phyloP scores from a whole-genome alignment of 352 stramenopile species.

The Phytophthora sp. region DNA sequence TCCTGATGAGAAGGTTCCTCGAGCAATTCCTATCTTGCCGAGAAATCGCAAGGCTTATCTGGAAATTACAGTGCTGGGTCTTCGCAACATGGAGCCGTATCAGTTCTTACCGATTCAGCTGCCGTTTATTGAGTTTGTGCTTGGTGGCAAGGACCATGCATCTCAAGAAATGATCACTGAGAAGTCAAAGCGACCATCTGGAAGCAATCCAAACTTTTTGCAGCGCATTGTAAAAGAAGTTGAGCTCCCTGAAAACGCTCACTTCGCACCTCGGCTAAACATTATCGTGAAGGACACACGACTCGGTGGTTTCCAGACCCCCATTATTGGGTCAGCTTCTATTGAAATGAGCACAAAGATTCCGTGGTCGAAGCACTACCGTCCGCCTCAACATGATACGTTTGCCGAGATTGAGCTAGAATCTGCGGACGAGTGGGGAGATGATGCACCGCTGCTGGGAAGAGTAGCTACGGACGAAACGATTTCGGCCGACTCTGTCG shows the following conservation, averaged over 20 bases:
- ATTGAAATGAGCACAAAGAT: conserved; percentile 89
- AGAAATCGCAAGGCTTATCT: conserved; percentile 76
- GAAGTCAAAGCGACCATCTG: conserved; percentile 80
- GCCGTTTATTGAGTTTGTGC: conserved; percentile 89
- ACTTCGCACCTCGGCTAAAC: conserved; percentile 90
- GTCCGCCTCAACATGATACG: conserved; percentile 63
- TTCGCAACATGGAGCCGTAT: conserved; percentile 90
- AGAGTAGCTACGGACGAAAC: conserved; percentile 30
- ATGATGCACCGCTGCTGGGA: conserved; percentile 61
- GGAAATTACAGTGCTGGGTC: conserved; percentile 85
- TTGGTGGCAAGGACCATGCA: conserved; percentile 82
- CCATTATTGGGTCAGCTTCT: conserved; percentile 83
- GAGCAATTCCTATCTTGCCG: conserved; percentile 59
- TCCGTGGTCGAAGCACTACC: conserved; percentile 82
- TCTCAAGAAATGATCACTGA: conserved; percentile 89
- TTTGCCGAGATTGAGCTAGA: conserved; percentile 78
- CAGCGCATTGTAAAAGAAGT: conserved; percentile 90
- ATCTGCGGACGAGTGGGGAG: conserved; percentile 54
- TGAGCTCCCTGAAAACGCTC: conserved; percentile 84
- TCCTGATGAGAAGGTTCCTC: conserved; percentile 65
- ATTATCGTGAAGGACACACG: conserved; percentile 91
- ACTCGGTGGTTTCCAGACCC: conserved; percentile 85
- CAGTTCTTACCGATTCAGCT: conserved; percentile 90
- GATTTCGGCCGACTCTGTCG: conserved; percentile 45
- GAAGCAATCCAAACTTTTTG: conserved; percentile 90